phyloP scores from a whole-genome alignment of 805 yeast species.

The Brettanomyces sp. region DNA sequence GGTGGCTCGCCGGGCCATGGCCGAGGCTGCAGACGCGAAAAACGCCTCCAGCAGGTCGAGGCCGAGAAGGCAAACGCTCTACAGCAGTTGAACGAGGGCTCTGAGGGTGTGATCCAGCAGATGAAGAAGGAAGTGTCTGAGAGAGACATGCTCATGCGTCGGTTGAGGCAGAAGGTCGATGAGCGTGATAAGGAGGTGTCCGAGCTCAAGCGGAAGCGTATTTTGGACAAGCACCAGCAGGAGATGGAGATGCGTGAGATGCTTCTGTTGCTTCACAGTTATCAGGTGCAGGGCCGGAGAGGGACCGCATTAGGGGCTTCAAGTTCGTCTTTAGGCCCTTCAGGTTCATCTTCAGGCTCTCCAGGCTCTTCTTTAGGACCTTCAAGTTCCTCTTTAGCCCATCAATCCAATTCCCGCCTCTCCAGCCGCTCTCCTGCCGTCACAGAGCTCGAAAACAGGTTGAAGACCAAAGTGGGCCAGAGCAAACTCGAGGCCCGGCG shows the following conservation, averaged over 20 bases:
- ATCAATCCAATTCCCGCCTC: too few species aligned
- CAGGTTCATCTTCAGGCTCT: too few species aligned
- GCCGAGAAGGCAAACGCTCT: slow-evolving; percentile 30
- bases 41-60: slow-evolving; percentile 32
- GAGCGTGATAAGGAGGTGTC: slow-evolving; percentile 53
- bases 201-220: slow-evolving; percentile 48
- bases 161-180: slow-evolving; percentile 53
- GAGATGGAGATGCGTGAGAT: slow-evolving; percentile 72
- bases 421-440: slow-evolving; percentile 10
- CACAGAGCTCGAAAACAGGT: slow-evolving; percentile 28
- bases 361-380: neutral
- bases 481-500: slow-evolving; percentile 32
- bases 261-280: slow-evolving; percentile 49
- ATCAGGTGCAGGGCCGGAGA: neutral
- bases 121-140: slow-evolving; percentile 55
- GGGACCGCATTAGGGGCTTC: neutral
- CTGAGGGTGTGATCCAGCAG: slow-evolving; percentile 60
- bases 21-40: slow-evolving; percentile 32
- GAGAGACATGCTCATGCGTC: slow-evolving; percentile 45
- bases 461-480: slow-evolving; percentile 36
- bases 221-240: slow-evolving; percentile 64
- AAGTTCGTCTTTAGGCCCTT: slow-evolving; percentile 1
- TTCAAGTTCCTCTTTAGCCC: too few species aligned
- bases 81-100: slow-evolving; percentile 42
- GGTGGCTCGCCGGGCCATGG: slow-evolving; percentile 63